Conservation (phyloP, 306 rosid genomes). For the Vigna reflexopilosa region DNA sequence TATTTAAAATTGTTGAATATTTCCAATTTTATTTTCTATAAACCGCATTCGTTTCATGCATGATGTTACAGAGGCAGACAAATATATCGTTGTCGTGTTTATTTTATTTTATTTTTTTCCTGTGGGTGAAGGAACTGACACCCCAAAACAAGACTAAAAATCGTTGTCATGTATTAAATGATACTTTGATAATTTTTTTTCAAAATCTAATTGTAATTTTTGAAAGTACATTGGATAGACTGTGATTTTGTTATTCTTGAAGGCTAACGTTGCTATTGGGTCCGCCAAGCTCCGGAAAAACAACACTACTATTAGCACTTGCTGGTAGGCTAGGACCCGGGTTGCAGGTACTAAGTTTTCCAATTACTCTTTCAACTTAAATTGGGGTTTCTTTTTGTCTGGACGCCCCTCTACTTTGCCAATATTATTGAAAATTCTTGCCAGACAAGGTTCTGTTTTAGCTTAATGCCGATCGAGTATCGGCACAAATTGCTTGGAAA, state of each 20-base stretch:
- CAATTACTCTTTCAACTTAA: slow-evolving; percentile 1
- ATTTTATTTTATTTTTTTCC: background rate
- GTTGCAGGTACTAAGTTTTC: slow-evolving; percentile 70
- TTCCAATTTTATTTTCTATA: background rate
- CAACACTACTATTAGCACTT: slow-evolving; percentile 87
- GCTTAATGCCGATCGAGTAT: background rate
- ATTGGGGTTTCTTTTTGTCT: slow-evolving; percentile 1
- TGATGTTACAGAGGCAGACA: background rate
- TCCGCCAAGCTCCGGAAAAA: slow-evolving; percentile 98
- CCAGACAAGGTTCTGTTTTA: slow-evolving; percentile 9
- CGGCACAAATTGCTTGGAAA: slow-evolving; percentile 2
- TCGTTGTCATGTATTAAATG: background rate
- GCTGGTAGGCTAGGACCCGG: slow-evolving; percentile 92
- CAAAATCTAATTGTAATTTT: background rate
- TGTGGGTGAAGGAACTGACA: background rate
- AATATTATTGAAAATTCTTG: slow-evolving; percentile 8
- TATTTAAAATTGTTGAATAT: background rate
- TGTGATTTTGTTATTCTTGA: slow-evolving; percentile 41
- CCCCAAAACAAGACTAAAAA: background rate
- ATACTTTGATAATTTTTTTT: background rate
- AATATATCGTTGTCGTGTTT: background rate
- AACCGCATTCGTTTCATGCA: background rate
- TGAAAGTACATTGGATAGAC: background rate
- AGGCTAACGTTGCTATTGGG: slow-evolving; percentile 92
- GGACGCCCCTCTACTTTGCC: background rate